phyloP scores from a whole-genome alignment of 1,284 basidiomycete species.

The Caloboletus inedulis region DNA sequence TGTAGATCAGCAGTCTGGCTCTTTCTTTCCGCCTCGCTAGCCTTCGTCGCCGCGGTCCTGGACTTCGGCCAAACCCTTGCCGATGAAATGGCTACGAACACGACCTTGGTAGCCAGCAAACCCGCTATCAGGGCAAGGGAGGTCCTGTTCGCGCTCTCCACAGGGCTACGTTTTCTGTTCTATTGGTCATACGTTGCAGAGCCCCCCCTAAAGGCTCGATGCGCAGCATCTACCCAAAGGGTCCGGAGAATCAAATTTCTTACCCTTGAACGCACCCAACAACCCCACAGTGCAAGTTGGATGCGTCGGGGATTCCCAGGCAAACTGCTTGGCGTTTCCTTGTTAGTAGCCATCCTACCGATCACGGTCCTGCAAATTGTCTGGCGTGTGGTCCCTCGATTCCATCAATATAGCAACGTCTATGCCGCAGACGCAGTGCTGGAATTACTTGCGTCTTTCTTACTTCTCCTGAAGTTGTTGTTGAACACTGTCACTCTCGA shows the following conservation, averaged over 20 bases:
- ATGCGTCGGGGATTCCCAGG: conserved; percentile 58
- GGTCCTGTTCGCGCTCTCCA: conserved; percentile 53
- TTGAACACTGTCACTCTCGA: conserved; percentile 50
- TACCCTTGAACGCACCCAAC: conserved; percentile 15
- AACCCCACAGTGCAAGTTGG: conserved; percentile 60
- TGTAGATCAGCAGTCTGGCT: conserved; percentile 51
- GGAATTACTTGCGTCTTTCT: conserved; percentile 53
- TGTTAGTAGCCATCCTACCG: conserved; percentile 43
- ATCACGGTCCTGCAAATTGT: conserved; percentile 58
- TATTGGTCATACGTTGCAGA: conserved; percentile 64
- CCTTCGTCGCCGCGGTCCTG: conserved; percentile 61
- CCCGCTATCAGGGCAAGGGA: conserved; percentile 54
- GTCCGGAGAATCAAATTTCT: conserved; percentile 20
- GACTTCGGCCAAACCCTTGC: conserved; percentile 59
- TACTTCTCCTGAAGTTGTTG: conserved; percentile 62
- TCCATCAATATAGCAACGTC: conserved; percentile 44
- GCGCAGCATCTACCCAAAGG: conserved; percentile 14
- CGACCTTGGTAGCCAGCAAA: conserved; percentile 26
- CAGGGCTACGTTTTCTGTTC: conserved; percentile 60
- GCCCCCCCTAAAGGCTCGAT: conserved; percentile 47
- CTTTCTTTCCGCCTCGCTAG: conserved; percentile 53
- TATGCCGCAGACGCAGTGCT: conserved; percentile 58
- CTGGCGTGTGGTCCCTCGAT: conserved; percentile 53
- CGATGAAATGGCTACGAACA: conserved; percentile 33
- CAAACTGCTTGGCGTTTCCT: conserved; percentile 47